A percentile compares a stretch with the other conserved stretches of the same genome.
Conservation (phyloP, 2,329 filamentous ascomycete genomes). For the Neurospora sp. region DNA sequence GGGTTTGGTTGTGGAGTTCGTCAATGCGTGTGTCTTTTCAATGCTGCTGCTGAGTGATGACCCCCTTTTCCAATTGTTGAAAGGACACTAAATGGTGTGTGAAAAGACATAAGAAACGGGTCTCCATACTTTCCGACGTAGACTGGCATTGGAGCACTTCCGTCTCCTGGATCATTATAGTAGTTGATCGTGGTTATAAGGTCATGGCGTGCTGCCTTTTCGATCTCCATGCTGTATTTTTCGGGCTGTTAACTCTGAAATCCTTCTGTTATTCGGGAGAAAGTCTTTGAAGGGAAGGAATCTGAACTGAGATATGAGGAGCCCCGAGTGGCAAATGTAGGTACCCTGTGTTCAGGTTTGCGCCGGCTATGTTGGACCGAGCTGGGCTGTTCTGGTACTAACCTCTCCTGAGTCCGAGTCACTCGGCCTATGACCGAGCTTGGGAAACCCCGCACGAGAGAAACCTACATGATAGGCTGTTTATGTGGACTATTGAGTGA, state of each 20-base stretch:
- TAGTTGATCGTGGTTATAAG: constrained; percentile 21
- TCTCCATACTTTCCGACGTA: constrained; percentile 12
- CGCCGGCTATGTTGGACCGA: background rate
- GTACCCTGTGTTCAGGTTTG: background rate
- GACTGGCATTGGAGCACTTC: constrained; percentile 15
- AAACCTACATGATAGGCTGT: background rate
- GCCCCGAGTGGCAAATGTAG: background rate
- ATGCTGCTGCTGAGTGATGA: background rate
- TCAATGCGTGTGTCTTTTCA: background rate
- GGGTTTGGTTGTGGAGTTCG: background rate
- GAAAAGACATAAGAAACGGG: background rate
- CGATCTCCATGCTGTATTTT: background rate
- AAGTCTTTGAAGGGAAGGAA: too few species aligned
- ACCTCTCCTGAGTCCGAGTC: background rate
- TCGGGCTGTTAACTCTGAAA: too few species aligned
- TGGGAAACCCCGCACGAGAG: background rate
- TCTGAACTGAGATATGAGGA: background rate
- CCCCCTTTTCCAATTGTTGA: background rate
- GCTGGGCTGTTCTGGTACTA: background rate
- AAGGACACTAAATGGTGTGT: background rate
- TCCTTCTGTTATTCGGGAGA: background rate
- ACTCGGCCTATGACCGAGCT: background rate
- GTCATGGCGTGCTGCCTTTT: constrained; percentile 5
- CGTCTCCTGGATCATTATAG: constrained; percentile 19
- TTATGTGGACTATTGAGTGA: background rate